phyloP scores from a whole-genome alignment of 768 basidiomycete species.

The Termitomyces sp. region DNA sequence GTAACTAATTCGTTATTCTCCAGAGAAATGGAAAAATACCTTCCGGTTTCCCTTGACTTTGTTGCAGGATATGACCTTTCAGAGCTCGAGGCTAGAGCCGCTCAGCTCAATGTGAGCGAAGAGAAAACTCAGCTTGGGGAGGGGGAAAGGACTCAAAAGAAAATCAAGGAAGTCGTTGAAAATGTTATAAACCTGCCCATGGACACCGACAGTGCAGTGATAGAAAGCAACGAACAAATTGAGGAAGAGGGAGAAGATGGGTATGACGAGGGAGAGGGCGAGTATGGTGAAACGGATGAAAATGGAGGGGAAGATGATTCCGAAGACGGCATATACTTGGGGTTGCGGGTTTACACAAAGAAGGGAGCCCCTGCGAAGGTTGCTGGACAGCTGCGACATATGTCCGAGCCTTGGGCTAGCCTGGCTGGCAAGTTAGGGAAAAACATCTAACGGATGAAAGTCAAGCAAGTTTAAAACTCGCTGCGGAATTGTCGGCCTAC shows the following conservation, averaged over 20 bases:
- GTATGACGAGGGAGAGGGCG: neutral
- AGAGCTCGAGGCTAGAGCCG: constrained; percentile 18
- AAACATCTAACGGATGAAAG: neutral
- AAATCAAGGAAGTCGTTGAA: neutral
- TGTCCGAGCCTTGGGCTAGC: neutral
- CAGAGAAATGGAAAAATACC: constrained; percentile 11
- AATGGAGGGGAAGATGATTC: neutral
- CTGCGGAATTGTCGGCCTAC: neutral
- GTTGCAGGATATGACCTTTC: constrained; percentile 25
- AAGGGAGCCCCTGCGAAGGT: constrained; percentile 21
- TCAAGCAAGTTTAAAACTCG: neutral
- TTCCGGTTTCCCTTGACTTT: constrained; percentile 21
- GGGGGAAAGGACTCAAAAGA: neutral
- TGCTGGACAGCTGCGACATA: constrained; percentile 25
- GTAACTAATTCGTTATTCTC: neutral
- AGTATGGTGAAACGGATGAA: neutral
- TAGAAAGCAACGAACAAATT: neutral
- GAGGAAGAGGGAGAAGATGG: neutral
- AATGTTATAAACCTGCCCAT: neutral
- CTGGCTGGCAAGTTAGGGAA: neutral
- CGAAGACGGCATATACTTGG: constrained; percentile 22
- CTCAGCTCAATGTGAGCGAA: neutral
- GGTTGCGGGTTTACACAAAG: constrained; percentile 35
- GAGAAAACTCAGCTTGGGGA: neutral
- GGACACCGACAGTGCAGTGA: neutral